These are phyloP conservation scores for Trametes cubensis DNA, from an alignment of 768 basidiomycete species.

Conservation along the genomic window DNA sequence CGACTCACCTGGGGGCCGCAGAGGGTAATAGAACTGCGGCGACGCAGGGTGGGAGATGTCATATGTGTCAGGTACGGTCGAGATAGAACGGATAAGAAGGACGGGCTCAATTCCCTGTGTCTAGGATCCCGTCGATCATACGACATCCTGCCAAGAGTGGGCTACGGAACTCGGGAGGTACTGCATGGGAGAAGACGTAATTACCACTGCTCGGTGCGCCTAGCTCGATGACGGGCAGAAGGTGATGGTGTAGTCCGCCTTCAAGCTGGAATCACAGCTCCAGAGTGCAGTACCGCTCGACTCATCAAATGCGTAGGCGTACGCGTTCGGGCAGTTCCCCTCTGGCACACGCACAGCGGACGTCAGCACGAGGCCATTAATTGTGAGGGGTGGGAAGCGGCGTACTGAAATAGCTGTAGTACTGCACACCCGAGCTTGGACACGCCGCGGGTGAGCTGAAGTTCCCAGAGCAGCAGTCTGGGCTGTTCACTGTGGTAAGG, in stretches of 20 bases:
- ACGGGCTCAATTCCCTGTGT: too few species aligned
- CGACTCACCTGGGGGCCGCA: too few species aligned
- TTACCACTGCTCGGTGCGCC: neutral
- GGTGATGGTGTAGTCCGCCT: constrained; percentile 47
- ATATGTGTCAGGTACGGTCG: too few species aligned
- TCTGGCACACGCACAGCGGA: constrained; percentile 30
- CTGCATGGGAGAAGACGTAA: neutral
- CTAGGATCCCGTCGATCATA: too few species aligned
- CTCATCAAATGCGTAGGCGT: constrained; percentile 57
- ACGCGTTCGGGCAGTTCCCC: constrained; percentile 45
- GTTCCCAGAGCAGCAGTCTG: constrained; percentile 65
- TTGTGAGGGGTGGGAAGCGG: neutral
- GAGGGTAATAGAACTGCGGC: too few species aligned
- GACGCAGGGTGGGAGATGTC: too few species aligned
- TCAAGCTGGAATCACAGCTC: constrained; percentile 40
- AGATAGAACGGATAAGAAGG: too few species aligned
- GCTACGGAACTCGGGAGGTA: too few species aligned
- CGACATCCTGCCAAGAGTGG: too few species aligned
- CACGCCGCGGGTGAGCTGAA: constrained; percentile 56
- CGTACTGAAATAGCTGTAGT: constrained; percentile 51
- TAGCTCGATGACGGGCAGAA: constrained; percentile 43
- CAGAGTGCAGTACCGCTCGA: constrained; percentile 46
- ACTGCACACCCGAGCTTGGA: constrained; percentile 47
- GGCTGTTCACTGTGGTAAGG: constrained; percentile 45
- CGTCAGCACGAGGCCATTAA: too few species aligned